These are phyloP conservation scores for Calamus simplicifolius DNA, from an alignment of 176 grass and related monocot species.

Conservation along the genomic window DNA sequence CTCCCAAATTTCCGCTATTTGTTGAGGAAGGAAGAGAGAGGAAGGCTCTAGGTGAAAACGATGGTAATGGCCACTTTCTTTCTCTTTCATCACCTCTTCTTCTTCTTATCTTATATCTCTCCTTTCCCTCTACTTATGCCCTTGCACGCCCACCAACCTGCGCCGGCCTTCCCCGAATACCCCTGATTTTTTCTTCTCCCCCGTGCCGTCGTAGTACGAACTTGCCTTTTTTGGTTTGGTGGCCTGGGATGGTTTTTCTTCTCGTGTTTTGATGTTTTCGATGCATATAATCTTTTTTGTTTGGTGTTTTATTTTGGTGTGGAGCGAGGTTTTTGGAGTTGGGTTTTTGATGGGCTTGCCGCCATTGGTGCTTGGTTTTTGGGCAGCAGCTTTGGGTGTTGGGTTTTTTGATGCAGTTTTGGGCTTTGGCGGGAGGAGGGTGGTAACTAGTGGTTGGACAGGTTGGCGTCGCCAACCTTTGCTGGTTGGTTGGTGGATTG, in stretches of 20 bases:
- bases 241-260: conserved; percentile 2
- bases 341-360: background rate
- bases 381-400: background rate
- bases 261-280: conserved; percentile 9
- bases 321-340: background rate
- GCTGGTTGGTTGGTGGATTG: background rate
- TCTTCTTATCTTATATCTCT: too few relatives aligned
- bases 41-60: too few relatives aligned
- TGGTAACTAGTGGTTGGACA: background rate
- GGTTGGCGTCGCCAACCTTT: too few relatives aligned
- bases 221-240: conserved; percentile 11
- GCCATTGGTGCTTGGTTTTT: background rate
- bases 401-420: background rate
- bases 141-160: conserved; percentile 22
- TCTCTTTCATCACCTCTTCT: too few relatives aligned
- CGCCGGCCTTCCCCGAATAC: conserved; percentile 17
- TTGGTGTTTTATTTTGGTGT: conserved; percentile 10
- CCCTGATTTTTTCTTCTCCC: conserved; percentile 6
- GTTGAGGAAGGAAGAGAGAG: too few relatives aligned
- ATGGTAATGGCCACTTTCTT: too few relatives aligned
- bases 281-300: conserved; percentile 23
- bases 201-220: conserved; percentile 8
- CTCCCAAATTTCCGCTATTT: too few relatives aligned
- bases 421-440: background rate
- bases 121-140: background rate